Evolutionary conservation across 169 alveolate genomes (phyloP), one percentile per base, ranked within the genome.

Genomic region (Plasmodium gaboni): DNA sequence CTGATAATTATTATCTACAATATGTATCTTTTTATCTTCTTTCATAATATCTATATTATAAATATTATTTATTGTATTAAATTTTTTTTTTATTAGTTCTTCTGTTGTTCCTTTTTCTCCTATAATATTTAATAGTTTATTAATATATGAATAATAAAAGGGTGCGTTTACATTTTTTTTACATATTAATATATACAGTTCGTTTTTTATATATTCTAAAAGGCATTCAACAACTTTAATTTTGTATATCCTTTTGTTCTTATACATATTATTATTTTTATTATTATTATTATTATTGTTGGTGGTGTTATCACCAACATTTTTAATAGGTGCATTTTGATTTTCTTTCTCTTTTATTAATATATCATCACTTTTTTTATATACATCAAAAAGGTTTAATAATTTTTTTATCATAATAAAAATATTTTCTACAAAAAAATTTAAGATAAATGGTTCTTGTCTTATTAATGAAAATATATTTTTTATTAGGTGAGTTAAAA

Each of bases 71-170:
- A 78, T 22, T 10, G 70, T 50, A 26, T 53, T 12, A 26, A 13
- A 8, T 50, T 78, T 76, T 76, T 76, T 78, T 64, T 65, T 67
- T 65, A 26, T 57, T 78, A 78, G 38, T 78, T 78, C 80, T 9
- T 78, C 89, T 24, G 80, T 78, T 1, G 78, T 64, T 10, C 89
- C 89, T 6, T 28, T 15, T 17, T 64, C 76, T 59, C 89, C 89
- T 26, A 78, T 22, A 38, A 65, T 1, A 48, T 78, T 64, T 78
- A 78, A 69, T 46, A 78, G 15, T 10, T 17, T 64, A 28, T 68
- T 78, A 48, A 78, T 60, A 51, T 78, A 78, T 64, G 89, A 55
- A 44, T 78, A 78, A 44, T 65, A 78, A 57, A 65, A 78, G 12
- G 89, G 78, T 19, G 67, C 64, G 15, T 78, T 63, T 9, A 78